Conservation (phyloP, 2,329 filamentous ascomycete genomes). For the Nothopassalora personata region DNA sequence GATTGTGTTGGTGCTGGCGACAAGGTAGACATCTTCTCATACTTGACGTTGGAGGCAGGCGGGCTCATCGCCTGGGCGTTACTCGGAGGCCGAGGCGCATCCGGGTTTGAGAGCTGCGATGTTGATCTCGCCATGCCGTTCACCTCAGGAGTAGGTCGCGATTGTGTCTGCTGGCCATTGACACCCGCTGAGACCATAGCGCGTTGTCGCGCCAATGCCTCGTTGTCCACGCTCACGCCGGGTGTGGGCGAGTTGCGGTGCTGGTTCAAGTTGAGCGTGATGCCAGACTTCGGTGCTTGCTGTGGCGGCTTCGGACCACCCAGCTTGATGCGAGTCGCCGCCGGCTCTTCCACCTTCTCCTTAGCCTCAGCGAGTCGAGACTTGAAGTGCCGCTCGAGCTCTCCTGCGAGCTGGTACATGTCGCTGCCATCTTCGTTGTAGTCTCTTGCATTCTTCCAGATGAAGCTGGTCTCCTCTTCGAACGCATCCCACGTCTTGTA, state of each 20-base stretch:
- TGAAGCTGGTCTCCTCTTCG: conserved; percentile 69
- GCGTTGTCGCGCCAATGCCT: conserved; percentile 50
- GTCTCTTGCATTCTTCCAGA: conserved; percentile 82
- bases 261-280: conserved; percentile 36
- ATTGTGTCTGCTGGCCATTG: conserved; percentile 34
- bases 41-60: conserved; percentile 36
- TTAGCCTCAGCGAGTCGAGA: conserved; percentile 66
- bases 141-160: conserved; percentile 22
- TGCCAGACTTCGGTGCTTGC: conserved; percentile 28
- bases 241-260: conserved; percentile 37
- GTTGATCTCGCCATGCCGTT: conserved; percentile 30
- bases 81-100: conserved; percentile 34
- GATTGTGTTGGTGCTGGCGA: conserved; percentile 37
- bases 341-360: conserved; percentile 64
- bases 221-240: conserved; percentile 50
- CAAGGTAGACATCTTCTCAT: conserved; percentile 33
- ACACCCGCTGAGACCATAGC: conserved; percentile 48
- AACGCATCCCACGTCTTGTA: conserved; percentile 80
- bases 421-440: conserved; percentile 92
- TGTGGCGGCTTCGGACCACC: conserved; percentile 39
- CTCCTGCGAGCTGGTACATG: conserved; percentile 69
- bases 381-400: conserved; percentile 70
- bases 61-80: conserved; percentile 35
- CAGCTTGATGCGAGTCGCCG: conserved; percentile 73
- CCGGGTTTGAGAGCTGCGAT: conserved; percentile 28